Percentiles rank a stretch among this genome's conserved stretches.
Conservation (phyloP, 2,329 filamentous ascomycete genomes). For the Ophiostoma sp. region DNA sequence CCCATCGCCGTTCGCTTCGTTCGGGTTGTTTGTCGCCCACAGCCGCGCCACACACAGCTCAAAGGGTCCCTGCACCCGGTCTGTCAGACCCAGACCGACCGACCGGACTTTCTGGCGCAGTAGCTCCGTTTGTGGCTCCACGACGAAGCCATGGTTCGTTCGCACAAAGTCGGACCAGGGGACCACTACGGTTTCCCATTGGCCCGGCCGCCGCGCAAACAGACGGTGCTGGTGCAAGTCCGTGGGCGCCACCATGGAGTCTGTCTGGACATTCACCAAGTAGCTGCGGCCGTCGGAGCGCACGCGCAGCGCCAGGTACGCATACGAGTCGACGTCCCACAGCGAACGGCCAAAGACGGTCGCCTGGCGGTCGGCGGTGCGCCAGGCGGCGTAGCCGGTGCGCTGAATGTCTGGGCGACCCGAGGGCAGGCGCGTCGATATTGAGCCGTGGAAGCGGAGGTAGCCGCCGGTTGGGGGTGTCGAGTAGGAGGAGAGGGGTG, state of each 20-base stretch:
- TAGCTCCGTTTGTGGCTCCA: conserved; percentile 91
- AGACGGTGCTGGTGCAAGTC: conserved; percentile 94
- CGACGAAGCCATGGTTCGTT: conserved; percentile 87
- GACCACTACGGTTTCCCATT: conserved; percentile 95
- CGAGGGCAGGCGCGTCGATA: conserved; percentile 79
- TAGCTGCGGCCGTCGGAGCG: conserved; percentile 91
- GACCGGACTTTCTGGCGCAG: conserved; percentile 81
- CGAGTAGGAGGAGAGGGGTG: conserved; percentile 12
- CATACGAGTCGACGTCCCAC: conserved; percentile 89
- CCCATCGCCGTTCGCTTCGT: conserved; percentile 39
- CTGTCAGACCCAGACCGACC: conserved; percentile 84
- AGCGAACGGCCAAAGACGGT: conserved; percentile 83
- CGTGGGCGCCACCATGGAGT: conserved; percentile 81
- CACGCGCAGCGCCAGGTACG: conserved; percentile 81
- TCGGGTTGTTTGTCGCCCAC: conserved; percentile 79
- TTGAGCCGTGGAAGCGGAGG: conserved; percentile 80
- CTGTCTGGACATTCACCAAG: conserved; percentile 93
- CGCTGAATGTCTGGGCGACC: conserved; percentile 73
- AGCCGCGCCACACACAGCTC: conserved; percentile 81
- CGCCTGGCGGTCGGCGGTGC: conserved; percentile 72
- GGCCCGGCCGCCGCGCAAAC: conserved; percentile 72
- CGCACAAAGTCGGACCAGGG: conserved; percentile 91
- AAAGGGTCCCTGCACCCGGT: conserved; percentile 84
- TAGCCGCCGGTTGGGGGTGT: conserved; percentile 49
- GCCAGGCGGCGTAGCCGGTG: conserved; percentile 86